Base-by-base conservation (phyloP, 179 eudicot species). In the Amaranthus tricolor region DNA sequence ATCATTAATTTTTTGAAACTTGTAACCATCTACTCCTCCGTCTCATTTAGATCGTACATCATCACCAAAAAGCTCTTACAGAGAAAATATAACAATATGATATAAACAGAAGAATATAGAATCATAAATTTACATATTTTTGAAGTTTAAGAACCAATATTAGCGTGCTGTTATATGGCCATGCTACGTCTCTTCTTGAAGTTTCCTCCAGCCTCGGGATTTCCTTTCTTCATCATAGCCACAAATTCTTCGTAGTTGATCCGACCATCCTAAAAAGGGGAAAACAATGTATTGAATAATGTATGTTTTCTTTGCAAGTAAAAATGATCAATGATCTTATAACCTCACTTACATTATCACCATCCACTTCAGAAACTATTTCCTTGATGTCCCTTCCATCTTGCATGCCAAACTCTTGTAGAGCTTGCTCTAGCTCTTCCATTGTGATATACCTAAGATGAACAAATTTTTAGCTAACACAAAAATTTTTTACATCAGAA, bases 351-450 rank as follows among this genome's bases (percentile, higher is more conserved):
- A 90, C 92, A 68, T 90, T 71, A 66, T 90, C 96, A 66, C 80
- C n/a, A 71, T 90, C 96, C n/a, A 90, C 88, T 81, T 90, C 96
- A 56, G 87, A 80, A 51, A 90, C 82, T 68, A 88, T 88, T 73
- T 90, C 92, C 71, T 78, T 87, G 20, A 90, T 84, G 78, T 90
- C 91, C 77, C 88, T 84, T 49, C 84, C 92, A 59, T 90, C 84
- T 13, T 83, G 79, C 91, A 90, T 90, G 77, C 96, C 96, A 74
- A 70, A 82, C 24, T 90, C 92, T n/a, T 81, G 82, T 63, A 87
- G 74, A 60, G 96, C 92, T 85, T 90, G 96, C 84, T 90, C 96
- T 45, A 90, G 82, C 81, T 90, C 96, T 79, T 90, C 96, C 61
- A 83, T 83, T 3, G 92, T 88, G 44, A 90, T 90, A 73, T 78